These are phyloP conservation scores for Thelonectria olida DNA, from an alignment of 2,329 filamentous ascomycete genomes.

Conservation along the genomic window DNA sequence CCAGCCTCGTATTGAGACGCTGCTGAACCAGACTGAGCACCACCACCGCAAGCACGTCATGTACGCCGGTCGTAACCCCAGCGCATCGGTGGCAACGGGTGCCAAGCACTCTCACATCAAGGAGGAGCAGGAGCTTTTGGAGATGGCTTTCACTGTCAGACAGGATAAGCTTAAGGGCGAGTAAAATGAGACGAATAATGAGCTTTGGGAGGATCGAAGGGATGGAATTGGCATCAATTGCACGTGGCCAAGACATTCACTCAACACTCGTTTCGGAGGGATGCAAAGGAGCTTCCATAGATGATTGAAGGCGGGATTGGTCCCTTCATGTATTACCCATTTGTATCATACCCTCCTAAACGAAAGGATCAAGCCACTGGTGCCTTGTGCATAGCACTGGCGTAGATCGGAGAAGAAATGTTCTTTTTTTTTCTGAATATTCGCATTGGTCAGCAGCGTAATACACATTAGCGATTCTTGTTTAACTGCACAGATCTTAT, in stretches of 20 bases:
- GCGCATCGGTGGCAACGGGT: constrained; percentile 92
- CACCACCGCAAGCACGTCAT: constrained; percentile 96
- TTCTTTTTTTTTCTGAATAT: constrained; percentile 30
- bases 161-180: constrained; percentile 77
- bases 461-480: neutral
- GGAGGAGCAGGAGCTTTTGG: constrained; percentile 88
- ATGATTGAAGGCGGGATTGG: constrained; percentile 34
- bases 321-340: constrained; percentile 43
- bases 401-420: constrained; percentile 38
- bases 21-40: constrained; percentile 91
- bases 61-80: constrained; percentile 94
- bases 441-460: neutral
- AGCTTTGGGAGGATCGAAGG: constrained; percentile 10
- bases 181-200: constrained; percentile 45
- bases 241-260: constrained; percentile 22
- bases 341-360: constrained; percentile 47
- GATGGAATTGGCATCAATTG: constrained; percentile 22
- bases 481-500: too few species aligned
- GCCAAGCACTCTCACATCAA: constrained; percentile 87
- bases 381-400: constrained; percentile 36
- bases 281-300: constrained; percentile 27
- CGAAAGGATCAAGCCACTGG: constrained; percentile 34
- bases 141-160: constrained; percentile 70
- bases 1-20: constrained; percentile 96
- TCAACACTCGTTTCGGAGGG: constrained; percentile 33